Base-by-base conservation (phyloP, 2,329 filamentous ascomycete genomes). In the Epichloe gansuensis region DNA sequence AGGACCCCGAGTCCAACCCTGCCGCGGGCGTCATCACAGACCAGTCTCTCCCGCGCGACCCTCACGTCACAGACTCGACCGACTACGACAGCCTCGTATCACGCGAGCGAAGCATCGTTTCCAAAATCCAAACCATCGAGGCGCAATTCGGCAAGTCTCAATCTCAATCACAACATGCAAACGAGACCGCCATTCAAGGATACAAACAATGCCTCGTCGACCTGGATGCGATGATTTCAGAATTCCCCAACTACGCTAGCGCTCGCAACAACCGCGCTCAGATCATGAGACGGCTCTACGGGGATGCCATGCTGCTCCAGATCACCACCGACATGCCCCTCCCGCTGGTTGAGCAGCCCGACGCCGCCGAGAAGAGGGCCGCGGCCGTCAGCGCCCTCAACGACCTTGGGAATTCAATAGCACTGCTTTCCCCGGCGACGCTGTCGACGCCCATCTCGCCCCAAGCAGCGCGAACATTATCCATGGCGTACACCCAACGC, bases 201-300 rank as follows among this genome's bases (percentile, higher is more conserved):
- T 83, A 82, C 59, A 69, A 66, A 28, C 56, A 66, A 38, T 74
- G 73, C 51, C 65, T 82, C 17, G 63, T 65, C 9, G 66, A 70
- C 5, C 69, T 91, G 5, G 73, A 75, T 34, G 62, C 66, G 2
- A 71, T 89, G 35, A 77, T 89, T 42, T 61, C 70, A 2, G 67
- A 76, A 25, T 64, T 80, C 51, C 83, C 86, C 3, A 67, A 70
- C 35, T 91, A 91, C 65, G 85, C 86, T 23, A 87, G 83, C 57
- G 84, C 82, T 5, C 77, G 81, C 54, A 86, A 89, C 64, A 91
- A 91, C 66, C 76, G 86, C 48, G 86, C 83, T 3, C 87, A 91
- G 65, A 75, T 83, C 8, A 60, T 77, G 34, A 71, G 84, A 23
- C 72, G 83, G 47, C 67, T 82, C 52, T 81, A 84, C 56, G 83